Evolutionary conservation across 805 yeast genomes (phyloP), one percentile per base, ranked within the genome.

Genomic region (Candida mattraensis): DNA sequence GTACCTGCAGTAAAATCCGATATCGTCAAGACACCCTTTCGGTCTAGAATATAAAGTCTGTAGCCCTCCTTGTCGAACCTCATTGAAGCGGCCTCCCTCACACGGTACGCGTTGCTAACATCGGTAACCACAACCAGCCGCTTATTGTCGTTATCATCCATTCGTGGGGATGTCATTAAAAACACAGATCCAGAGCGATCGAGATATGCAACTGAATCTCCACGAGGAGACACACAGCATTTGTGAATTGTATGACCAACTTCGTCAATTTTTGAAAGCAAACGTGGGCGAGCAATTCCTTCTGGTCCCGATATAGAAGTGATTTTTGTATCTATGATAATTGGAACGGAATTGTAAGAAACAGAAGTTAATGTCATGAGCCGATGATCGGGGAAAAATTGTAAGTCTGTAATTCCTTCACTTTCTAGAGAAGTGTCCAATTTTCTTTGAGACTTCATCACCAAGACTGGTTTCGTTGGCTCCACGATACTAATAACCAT

Each of bases 1-100:
- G 80, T 60, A 2, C 94, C 96, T 35, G 87, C 89, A 10, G 93
- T 84, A 62, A 88, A 89, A 61, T 89, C 97, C 48, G 84, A 86
- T 20, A 88, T 75, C 44, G 80, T 80, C 29, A 88, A 63, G 0
- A 77, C 60, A 0, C 97, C 97, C 51, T 84, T 86, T 25, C 96
- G 66, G 58, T 89, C 98, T 11, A 87, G 71, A 4, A 78, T 72
- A 48, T 77, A 81, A 13, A 89, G 65, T 43, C 79, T 79, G 30
- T 88, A 88, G 0, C 98, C 97, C 54, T 85, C 87, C 7, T 77
- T 71, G 22, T 89, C 82, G 53, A 87, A 89, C 33, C 72, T 62
- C 42, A 89, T 57, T 2, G 88, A 70, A 0, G 97, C 96, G n/a
- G 89, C 74, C 56, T 85, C 93, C 22, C 77, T 67, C 24, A 71